Conservation (phyloP, 2,329 filamentous ascomycete genomes). For the Diaporthe destruens region DNA sequence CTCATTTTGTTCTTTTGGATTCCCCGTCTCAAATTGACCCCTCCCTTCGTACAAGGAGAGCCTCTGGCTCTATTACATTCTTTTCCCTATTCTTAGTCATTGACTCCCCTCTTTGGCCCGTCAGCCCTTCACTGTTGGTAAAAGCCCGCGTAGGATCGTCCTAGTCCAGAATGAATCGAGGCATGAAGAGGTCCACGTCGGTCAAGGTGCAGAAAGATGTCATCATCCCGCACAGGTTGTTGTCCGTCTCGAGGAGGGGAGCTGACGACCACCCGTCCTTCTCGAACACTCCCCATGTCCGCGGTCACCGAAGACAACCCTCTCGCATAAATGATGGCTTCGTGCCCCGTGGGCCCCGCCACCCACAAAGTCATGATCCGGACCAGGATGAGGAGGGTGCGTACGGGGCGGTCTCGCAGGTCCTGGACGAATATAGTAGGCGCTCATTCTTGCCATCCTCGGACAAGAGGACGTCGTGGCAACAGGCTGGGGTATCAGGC, state of each 20-base stretch:
- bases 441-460: slow-evolving; percentile 12
- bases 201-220: slow-evolving; percentile 35
- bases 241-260: slow-evolving; percentile 31
- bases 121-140: slow-evolving; percentile 5
- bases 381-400: slow-evolving; percentile 6
- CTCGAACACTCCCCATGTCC: slow-evolving; percentile 18
- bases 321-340: slow-evolving; percentile 14
- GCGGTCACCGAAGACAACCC: slow-evolving; percentile 24
- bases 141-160: neutral
- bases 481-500: neutral
- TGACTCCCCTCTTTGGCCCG: slow-evolving; percentile 3
- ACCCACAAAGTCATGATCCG: neutral
- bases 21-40: slow-evolving; percentile 15
- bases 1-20: slow-evolving; percentile 8
- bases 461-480: slow-evolving; percentile 27
- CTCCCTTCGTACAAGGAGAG: slow-evolving; percentile 26
- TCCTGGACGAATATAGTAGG: slow-evolving; percentile 27
- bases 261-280: neutral
- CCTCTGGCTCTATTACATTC: slow-evolving; percentile 21
- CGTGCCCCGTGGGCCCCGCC: slow-evolving; percentile 23
- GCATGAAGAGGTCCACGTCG: slow-evolving; percentile 32
- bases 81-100: slow-evolving; percentile 4
- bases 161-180: slow-evolving; percentile 25
- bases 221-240: slow-evolving; percentile 27
- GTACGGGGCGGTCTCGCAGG: slow-evolving; percentile 17